Evolutionary conservation across 257 asterid genomes (phyloP).

Genomic region (Osmanthus fragrans): DNA sequence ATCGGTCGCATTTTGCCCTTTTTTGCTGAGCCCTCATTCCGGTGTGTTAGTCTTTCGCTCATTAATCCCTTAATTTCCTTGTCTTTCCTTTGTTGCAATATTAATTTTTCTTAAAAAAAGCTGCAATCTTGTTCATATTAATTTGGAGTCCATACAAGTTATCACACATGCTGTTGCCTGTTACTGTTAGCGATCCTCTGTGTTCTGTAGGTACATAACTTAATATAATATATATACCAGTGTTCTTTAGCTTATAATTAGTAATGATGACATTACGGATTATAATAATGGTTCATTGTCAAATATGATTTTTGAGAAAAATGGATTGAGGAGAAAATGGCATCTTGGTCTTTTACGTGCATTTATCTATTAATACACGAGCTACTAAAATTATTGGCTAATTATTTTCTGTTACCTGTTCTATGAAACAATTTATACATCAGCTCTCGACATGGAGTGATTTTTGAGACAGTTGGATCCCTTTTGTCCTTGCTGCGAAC

Average conservation of each 20-base stretch:
- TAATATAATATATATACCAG: background rate
- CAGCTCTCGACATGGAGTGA: conserved; percentile 66
- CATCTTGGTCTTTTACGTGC: background rate
- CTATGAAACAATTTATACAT: background rate
- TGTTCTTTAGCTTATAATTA: background rate
- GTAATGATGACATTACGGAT: background rate
- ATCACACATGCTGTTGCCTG: background rate
- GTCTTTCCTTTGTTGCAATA: background rate
- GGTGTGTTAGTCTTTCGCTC: conserved; percentile 38
- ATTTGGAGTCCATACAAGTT: background rate
- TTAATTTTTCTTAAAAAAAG: background rate
- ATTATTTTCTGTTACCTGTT: background rate
- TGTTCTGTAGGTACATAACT: conserved; percentile 5
- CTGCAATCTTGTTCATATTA: background rate
- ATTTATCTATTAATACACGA: background rate
- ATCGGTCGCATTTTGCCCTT: conserved; percentile 70
- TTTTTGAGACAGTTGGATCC: conserved; percentile 72
- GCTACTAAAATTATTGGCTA: background rate
- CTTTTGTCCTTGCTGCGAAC: conserved; percentile 75
- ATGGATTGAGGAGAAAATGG: background rate
- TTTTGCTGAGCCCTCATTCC: conserved; percentile 68
- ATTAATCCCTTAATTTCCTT: background rate
- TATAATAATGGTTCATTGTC: background rate
- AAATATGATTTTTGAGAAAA: background rate
- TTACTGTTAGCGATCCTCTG: background rate